Percentiles rank a stretch among this genome's conserved stretches.
phyloP scores from a whole-genome alignment of 371 early-diverging fungal genomes.

The Dinochytrium kinnereticum region DNA sequence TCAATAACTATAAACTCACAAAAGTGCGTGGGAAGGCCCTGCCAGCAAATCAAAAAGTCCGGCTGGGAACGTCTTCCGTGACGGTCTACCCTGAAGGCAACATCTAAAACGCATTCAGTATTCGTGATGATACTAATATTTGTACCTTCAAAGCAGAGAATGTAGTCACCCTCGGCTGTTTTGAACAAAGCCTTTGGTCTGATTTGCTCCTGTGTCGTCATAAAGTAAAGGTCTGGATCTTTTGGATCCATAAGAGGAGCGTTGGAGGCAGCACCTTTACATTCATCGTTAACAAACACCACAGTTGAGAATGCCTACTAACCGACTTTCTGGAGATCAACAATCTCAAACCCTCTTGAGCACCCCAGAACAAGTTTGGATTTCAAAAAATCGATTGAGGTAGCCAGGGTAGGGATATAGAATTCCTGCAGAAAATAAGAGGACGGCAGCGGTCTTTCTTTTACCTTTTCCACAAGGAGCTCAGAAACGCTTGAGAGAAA shows the following conservation, averaged over 20 bases:
- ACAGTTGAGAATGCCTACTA: not conserved
- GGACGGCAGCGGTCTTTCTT: not conserved
- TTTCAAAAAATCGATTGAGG: slow-evolving; percentile 77
- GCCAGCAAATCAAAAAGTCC: slow-evolving; percentile 66
- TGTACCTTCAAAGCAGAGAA: slow-evolving; percentile 83
- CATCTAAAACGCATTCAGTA: slow-evolving; percentile 50
- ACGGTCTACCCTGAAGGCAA: slow-evolving; percentile 83
- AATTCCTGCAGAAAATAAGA: slow-evolving; percentile 60
- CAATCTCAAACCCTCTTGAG: slow-evolving; percentile 82
- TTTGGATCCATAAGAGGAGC: slow-evolving; percentile 38
- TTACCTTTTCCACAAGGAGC: slow-evolving; percentile 11
- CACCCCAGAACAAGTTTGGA: slow-evolving; percentile 81
- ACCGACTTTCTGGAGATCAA: slow-evolving; percentile 72
- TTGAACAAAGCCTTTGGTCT: slow-evolving; percentile 22
- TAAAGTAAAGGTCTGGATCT: slow-evolving; percentile 17
- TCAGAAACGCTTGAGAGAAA: slow-evolving; percentile 8
- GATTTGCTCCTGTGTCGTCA: slow-evolving; percentile 18
- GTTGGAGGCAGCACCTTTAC: slow-evolving; percentile 33
- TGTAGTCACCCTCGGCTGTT: slow-evolving; percentile 60
- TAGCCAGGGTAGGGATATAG: slow-evolving; percentile 81
- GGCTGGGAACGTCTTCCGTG: slow-evolving; percentile 73
- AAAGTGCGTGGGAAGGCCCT: slow-evolving; percentile 20
- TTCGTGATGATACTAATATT: not conserved
- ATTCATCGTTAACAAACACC: not conserved
- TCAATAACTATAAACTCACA: slow-evolving; percentile 9